Evolutionary conservation across 2,329 filamentous ascomycete species (phyloP).

Genomic region (Colletotrichum tanaceti): DNA sequence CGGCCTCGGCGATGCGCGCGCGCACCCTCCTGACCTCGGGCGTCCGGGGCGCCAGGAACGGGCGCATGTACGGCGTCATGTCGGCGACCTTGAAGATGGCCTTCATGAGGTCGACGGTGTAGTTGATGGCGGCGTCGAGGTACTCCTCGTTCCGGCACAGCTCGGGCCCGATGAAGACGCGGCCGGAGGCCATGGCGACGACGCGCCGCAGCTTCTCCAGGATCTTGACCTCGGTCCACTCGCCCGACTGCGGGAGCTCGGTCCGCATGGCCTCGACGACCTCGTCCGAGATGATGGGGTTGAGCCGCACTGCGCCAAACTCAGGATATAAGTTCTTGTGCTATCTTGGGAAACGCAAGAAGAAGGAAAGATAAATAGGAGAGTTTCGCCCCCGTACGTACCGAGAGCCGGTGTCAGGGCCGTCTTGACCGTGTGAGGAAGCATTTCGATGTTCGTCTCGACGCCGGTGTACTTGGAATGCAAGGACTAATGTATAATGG

Average conservation of each 20-base stretch:
- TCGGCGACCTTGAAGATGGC: conserved; percentile 46
- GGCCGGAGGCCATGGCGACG: conserved; percentile 59
- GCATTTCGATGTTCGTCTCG: conserved; percentile 41
- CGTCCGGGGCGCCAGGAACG: conserved; percentile 47
- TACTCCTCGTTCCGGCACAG: conserved; percentile 59
- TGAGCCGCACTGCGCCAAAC: conserved; percentile 47
- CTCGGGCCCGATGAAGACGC: conserved; percentile 60
- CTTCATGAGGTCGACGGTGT: conserved; percentile 56
- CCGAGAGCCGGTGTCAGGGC: conserved; percentile 50
- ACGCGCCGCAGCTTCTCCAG: conserved; percentile 56
- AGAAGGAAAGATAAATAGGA: too few relatives aligned
- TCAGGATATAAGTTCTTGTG: background rate
- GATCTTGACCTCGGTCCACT: conserved; percentile 57
- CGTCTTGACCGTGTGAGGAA: conserved; percentile 48
- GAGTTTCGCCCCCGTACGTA: too few relatives aligned
- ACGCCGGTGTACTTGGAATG: conserved; percentile 51
- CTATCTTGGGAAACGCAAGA: background rate
- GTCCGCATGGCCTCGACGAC: conserved; percentile 49
- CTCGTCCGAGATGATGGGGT: conserved; percentile 53
- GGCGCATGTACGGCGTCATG: conserved; percentile 49
- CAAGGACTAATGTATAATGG: conserved; percentile 43
- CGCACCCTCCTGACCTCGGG: conserved; percentile 51
- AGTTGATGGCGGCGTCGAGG: conserved; percentile 60
- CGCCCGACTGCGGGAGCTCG: conserved; percentile 51
- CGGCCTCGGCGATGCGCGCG: conserved; percentile 48